Evolutionary conservation across 192 early-diverging fungal species (phyloP), one percentile per base, ranked within the genome.

Genomic region (Obelidium mucronatum): DNA sequence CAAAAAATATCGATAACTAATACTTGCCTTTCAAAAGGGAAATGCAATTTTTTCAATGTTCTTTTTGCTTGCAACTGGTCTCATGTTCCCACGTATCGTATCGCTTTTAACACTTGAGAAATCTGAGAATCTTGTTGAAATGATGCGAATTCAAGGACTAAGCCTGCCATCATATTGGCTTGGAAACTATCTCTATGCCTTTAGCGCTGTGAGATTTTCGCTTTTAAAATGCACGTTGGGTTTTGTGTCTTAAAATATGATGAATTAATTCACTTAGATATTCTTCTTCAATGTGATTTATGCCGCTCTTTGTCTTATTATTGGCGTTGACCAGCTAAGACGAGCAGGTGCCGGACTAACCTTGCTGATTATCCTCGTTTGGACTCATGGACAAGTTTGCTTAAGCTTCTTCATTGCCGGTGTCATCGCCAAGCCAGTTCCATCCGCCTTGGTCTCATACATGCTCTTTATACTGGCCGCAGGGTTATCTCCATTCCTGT

Each of bases 121-220:
- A 58, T 15, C 34, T n/a, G 68, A 80, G 54, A 77, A 77, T 36
- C 61, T 77, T 22, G 68, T 73, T 33, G 79, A 80, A 68, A 80
- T 80, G 79, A 76, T 80, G 67, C 65, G 79, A 19, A 80, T 75
- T 33, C 79, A 80, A 72, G 79, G 79, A 19, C 48, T 68, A 1
- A 24, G 26, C 5, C 79, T 78, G 4, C 55, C 54, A 35, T 15
- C 40, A 2, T 80, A 80, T 67, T 80, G 79, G 79, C 35, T 60
- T 11, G 73, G 74, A 36, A 67, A 78, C 40, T 80, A 78, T 58
- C 11, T 80, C 8, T 80, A 79, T 56, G 78, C 37, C 28, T 79
- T 79, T 36, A 19, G 11, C 33, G 40, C 36, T 17, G 54, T 67
- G 31, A 15, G 15, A 17, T 35, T 40, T n/a, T n/a, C n/a, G n/a